phyloP scores from a whole-genome alignment of 129 eudicot genomes.

The Oenanthe sinensis region DNA sequence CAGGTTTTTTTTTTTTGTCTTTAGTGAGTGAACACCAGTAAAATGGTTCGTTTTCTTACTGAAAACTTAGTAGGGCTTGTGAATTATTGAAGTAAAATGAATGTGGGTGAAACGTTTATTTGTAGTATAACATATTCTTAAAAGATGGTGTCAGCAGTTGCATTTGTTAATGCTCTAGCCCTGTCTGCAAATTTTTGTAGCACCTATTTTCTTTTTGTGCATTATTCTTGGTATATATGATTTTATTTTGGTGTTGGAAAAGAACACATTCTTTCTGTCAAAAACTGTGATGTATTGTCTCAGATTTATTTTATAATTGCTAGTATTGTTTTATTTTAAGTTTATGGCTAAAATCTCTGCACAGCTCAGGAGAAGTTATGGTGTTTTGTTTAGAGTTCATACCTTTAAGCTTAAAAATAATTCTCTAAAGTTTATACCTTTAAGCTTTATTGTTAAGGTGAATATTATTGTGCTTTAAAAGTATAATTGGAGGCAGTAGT shows the following conservation, averaged over 20 bases:
- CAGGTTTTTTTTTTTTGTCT: too few species aligned
- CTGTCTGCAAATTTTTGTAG: neutral
- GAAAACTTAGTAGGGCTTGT: too few species aligned
- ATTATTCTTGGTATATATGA: neutral
- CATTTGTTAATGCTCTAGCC: neutral
- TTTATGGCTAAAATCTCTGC: neutral
- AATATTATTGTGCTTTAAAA: too few species aligned
- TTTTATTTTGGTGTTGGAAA: neutral
- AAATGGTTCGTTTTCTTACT: neutral
- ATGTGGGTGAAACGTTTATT: neutral
- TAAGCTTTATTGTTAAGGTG: too few species aligned
- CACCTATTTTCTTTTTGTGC: neutral
- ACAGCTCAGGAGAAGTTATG: slow-evolving; percentile 25
- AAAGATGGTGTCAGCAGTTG: neutral
- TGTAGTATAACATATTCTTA: neutral
- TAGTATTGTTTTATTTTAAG: neutral
- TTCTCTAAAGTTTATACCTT: too few species aligned
- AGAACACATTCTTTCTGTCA: neutral
- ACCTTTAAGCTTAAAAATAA: too few species aligned
- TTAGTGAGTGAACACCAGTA: neutral
- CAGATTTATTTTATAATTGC: neutral
- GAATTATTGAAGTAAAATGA: neutral
- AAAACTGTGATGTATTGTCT: neutral
- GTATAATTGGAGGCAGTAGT: too few species aligned
- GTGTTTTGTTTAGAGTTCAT: too few species aligned